Conservation (phyloP, 169 alveolate genomes). For the Plasmodium adleri region DNA sequence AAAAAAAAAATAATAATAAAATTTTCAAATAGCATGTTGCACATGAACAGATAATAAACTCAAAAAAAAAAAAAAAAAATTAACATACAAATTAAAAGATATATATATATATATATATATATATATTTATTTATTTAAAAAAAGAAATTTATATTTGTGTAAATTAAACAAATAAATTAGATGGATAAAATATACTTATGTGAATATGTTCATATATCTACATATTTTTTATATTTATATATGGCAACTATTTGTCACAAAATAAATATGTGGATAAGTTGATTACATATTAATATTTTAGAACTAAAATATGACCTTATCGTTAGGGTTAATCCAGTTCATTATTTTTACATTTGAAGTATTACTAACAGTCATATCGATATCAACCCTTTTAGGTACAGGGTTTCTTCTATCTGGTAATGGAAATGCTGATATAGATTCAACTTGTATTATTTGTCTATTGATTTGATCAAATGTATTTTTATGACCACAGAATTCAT, state of each 20-base stretch:
- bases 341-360: conserved; percentile 86
- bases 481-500: conserved; percentile 71
- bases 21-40: too few relatives aligned
- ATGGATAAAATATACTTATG: too few relatives aligned
- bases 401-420: conserved; percentile 87
- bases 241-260: background rate
- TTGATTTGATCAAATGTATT: conserved; percentile 84
- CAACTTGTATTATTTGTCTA: conserved; percentile 85
- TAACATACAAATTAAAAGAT: too few relatives aligned
- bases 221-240: background rate
- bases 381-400: conserved; percentile 91
- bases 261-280: background rate
- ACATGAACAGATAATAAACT: too few relatives aligned
- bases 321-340: conserved; percentile 93
- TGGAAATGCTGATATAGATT: conserved; percentile 83
- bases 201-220: too few relatives aligned
- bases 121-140: too few relatives aligned
- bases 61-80: too few relatives aligned
- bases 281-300: too few relatives aligned
- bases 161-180: too few relatives aligned
- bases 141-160: too few relatives aligned
- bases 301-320: conserved; percentile 84
- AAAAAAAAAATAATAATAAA: too few relatives aligned
- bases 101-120: too few relatives aligned
- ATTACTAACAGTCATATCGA: conserved; percentile 88